Percentiles rank a stretch among this genome's conserved stretches.
These are phyloP conservation scores for Lolium multiflorum DNA, from an alignment of 176 grass and related monocot genomes.

Conservation along the genomic window DNA sequence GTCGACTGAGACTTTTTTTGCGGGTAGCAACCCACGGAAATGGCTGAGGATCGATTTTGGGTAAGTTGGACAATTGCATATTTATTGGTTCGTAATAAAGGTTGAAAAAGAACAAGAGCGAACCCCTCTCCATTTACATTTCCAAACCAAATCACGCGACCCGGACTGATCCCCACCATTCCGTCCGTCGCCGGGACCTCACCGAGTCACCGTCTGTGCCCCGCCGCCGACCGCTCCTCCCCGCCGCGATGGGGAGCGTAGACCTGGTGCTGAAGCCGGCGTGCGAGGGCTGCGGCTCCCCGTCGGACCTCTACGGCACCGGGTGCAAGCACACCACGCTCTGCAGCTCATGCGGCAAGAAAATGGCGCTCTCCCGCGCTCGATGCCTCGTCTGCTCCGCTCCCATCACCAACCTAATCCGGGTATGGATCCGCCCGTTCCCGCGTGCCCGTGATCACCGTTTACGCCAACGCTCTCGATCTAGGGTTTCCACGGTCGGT, in stretches of 20 bases:
- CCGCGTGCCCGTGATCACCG: background rate
- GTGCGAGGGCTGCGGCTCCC: slow-evolving; percentile 79
- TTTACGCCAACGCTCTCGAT: slow-evolving; percentile 2
- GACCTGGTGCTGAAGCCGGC: slow-evolving; percentile 88
- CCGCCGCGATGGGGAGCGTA: slow-evolving; percentile 43
- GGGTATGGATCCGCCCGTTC: slow-evolving; percentile 50
- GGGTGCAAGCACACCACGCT: slow-evolving; percentile 95
- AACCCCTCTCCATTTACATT: background rate
- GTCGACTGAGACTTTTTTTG: too few species aligned
- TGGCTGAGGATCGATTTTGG: too few species aligned
- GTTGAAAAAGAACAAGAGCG: too few species aligned
- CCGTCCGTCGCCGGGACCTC: slow-evolving; percentile 27
- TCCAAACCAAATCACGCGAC: slow-evolving; percentile 12
- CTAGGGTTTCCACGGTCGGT: slow-evolving; percentile 54
- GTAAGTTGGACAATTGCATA: too few species aligned
- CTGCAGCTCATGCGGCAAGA: slow-evolving; percentile 83
- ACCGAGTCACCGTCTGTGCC: background rate
- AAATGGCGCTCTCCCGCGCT: slow-evolving; percentile 71
- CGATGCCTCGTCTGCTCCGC: slow-evolving; percentile 72
- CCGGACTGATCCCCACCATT: background rate
- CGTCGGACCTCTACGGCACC: slow-evolving; percentile 90
- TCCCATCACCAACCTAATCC: slow-evolving; percentile 79
- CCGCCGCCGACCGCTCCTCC: background rate
- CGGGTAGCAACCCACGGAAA: too few species aligned
- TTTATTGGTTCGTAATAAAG: too few species aligned